These are phyloP conservation scores for Rhodotorula paludigena DNA, from an alignment of 768 basidiomycete species.

Conservation along the genomic window DNA sequence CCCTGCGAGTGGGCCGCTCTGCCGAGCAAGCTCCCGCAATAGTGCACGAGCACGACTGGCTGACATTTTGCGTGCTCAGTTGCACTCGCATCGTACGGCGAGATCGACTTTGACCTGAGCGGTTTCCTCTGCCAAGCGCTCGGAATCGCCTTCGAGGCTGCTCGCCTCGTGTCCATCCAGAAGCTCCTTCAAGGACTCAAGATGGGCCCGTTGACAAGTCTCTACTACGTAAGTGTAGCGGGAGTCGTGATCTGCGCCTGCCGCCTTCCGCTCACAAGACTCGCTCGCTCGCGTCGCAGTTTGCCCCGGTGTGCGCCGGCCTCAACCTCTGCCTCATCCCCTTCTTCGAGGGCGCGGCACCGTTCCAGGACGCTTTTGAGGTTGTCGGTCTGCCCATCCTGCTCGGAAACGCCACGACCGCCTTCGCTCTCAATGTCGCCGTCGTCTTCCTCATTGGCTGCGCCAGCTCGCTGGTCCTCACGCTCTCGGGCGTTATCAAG, in stretches of 20 bases:
- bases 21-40: not conserved
- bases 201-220: conserved; percentile 86
- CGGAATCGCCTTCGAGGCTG: conserved; percentile 86
- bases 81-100: conserved; percentile 81
- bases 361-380: conserved; percentile 65
- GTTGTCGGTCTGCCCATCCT: conserved; percentile 65
- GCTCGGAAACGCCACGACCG: conserved; percentile 69
- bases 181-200: conserved; percentile 88
- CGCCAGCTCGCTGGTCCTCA: conserved; percentile 68
- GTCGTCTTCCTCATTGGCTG: conserved; percentile 75
- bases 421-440: conserved; percentile 84
- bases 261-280: not conserved
- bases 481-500: conserved; percentile 66
- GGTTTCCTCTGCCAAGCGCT: conserved; percentile 84
- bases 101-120: conserved; percentile 72
- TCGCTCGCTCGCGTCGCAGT: conserved; percentile 53
- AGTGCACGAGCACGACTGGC: conserved; percentile 43
- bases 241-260: conserved; percentile 49
- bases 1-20: not conserved
- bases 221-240: conserved; percentile 65
- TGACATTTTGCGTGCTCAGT: conserved; percentile 52
- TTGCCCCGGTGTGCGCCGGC: conserved; percentile 63
- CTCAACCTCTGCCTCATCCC: conserved; percentile 82
- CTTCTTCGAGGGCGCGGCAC: conserved; percentile 84
- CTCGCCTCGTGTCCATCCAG: conserved; percentile 88